These are phyloP conservation scores for Acacia melanoxylon DNA, from an alignment of 306 rosid species.

Conservation along the genomic window DNA sequence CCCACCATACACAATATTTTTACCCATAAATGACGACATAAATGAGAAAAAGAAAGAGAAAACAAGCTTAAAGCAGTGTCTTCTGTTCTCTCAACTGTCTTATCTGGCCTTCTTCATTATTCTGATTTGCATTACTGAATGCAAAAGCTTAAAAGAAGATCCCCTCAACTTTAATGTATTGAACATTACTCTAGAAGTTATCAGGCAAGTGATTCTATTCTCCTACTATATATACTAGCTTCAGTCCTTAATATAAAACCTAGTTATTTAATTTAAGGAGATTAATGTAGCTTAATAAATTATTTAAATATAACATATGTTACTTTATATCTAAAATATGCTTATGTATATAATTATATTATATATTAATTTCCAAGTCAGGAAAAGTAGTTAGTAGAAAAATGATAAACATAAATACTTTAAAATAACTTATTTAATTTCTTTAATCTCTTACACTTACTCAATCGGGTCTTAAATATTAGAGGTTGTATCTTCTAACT, in stretches of 20 bases:
- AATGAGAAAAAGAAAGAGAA: not conserved
- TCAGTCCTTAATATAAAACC: not conserved
- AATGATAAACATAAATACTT: no score
- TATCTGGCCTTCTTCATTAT: slow-evolving; percentile 52
- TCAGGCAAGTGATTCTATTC: slow-evolving; percentile 34
- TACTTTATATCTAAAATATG: no score
- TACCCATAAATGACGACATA: not conserved
- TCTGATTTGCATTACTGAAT: slow-evolving; percentile 67
- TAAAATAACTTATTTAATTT: no score
- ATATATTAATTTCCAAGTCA: no score
- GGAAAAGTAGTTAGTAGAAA: no score
- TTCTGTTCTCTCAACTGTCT: slow-evolving; percentile 53
- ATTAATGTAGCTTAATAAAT: no score
- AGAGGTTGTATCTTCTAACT: not conserved
- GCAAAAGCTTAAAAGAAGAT: slow-evolving; percentile 57
- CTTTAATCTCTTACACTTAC: no score
- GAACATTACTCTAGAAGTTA: slow-evolving; percentile 61
- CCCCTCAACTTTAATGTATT: slow-evolving; percentile 59
- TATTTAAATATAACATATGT: no score
- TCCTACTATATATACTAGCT: not conserved
- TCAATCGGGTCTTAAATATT: no score
- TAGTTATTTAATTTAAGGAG: no score
- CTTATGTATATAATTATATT: no score
- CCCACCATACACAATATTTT: not conserved
- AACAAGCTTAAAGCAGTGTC: slow-evolving; percentile 28